Evolutionary conservation across 257 asterid genomes (phyloP), one percentile per base, ranked within the genome.

Genomic region (Solanum lycopersicoides): DNA sequence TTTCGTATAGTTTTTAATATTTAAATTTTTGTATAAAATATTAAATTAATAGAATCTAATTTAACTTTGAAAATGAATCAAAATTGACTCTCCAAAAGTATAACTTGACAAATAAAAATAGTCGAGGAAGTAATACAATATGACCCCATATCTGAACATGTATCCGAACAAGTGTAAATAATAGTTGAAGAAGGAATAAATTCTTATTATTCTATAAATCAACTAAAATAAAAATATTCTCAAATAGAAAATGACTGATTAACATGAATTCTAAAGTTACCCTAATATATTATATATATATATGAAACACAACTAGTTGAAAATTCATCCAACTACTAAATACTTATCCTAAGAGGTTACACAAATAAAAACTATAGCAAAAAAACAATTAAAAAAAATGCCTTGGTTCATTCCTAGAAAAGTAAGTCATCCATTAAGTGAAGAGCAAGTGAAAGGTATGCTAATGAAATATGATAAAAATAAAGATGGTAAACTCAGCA

Each of bases 381-480:
- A 39, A 8, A 37, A 45, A 45, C 3, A 12, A 3, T 42, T 3
- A 44, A 47, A 47, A 15, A 50, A 42, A 23, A 76, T 76, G 83
- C 35, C 60, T 77, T 77, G 39, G 83, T 14, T 25, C 37, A 25
- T 1, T 77, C 25, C 14, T 42, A 77, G n/a, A n/a, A 4, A 39
- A 6, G 39, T 42, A 7, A 77, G 60, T 4, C 2, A 42, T 12
- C 88, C 35, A n/a, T 35, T 84, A 50, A 30, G 45, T 35, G 79
- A 59, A 2, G 88, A 79, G 47, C 65, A 71, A 82, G 87, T 89
- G 35, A 83, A 82, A 82, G 47, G 53, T 9, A 32, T 85, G 9
- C 84, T 89, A 16, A 50, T 16, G 45, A 23, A 50, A 9, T 44
- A 63, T 60, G 92, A 90, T 83, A 86, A 30, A 37, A 86, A 90